phyloP scores from a whole-genome alignment of 1,284 basidiomycete genomes.

The Gastroboletus turbinatus region DNA sequence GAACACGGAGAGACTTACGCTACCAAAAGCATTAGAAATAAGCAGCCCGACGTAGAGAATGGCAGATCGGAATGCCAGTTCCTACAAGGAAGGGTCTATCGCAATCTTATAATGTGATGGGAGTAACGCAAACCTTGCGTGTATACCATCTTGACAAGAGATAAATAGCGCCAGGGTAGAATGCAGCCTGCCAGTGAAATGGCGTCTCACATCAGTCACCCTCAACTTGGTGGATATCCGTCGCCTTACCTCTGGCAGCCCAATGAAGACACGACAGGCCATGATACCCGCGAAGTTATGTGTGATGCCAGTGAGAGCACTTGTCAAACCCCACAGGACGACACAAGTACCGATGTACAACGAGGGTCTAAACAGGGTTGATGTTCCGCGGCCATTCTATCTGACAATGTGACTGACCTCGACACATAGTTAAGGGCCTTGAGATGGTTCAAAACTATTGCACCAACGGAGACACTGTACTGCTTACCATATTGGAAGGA shows the following conservation, averaged over 20 bases:
- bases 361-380: slow-evolving; percentile 47
- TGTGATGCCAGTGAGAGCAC: slow-evolving; percentile 58
- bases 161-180: slow-evolving; percentile 63
- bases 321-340: slow-evolving; percentile 61
- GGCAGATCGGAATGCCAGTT: slow-evolving; percentile 67
- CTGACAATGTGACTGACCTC: slow-evolving; percentile 33
- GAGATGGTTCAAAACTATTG: not conserved
- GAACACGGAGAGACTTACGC: slow-evolving; percentile 40
- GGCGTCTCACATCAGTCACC: not conserved
- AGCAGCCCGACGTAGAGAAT: slow-evolving; percentile 68
- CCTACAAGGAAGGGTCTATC: slow-evolving; percentile 35
- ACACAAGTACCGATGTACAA: slow-evolving; percentile 61
- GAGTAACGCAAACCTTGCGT: slow-evolving; percentile 43
- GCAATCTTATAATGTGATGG: not conserved
- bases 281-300: slow-evolving; percentile 56
- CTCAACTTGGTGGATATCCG: not conserved
- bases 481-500: slow-evolving; percentile 60
- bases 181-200: slow-evolving; percentile 52
- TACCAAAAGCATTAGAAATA: slow-evolving; percentile 75
- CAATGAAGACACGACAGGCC: slow-evolving; percentile 60
- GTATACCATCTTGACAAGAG: slow-evolving; percentile 67
- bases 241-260: slow-evolving; percentile 53
- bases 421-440: slow-evolving; percentile 51
- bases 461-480: not conserved
- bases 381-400: not conserved